These are phyloP conservation scores for Solanum commersonii DNA, from an alignment of 257 asterid genomes.

Conservation along the genomic window DNA sequence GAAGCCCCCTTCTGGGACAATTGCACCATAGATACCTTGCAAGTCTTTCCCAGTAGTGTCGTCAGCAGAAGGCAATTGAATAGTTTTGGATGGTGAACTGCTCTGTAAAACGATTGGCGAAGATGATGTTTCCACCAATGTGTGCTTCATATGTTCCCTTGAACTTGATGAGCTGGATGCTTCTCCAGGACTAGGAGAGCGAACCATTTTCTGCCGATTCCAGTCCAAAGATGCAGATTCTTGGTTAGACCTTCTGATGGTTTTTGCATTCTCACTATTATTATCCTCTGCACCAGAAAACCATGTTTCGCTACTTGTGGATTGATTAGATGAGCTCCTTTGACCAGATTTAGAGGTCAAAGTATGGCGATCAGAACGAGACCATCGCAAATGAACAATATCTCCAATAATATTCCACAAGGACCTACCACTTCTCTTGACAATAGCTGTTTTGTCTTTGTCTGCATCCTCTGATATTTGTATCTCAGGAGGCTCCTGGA, in stretches of 20 bases:
- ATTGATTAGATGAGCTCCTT: slow-evolving; percentile 64
- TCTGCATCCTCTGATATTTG: slow-evolving; percentile 30
- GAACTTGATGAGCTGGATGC: slow-evolving; percentile 32
- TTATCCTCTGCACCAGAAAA: slow-evolving; percentile 76
- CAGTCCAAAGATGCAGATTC: slow-evolving; percentile 23
- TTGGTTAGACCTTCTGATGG: slow-evolving; percentile 14
- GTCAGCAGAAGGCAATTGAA: slow-evolving; percentile 23
- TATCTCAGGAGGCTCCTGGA: slow-evolving; percentile 19
- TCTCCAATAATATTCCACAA: slow-evolving; percentile 63
- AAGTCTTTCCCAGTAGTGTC: slow-evolving; percentile 15
- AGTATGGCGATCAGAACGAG: slow-evolving; percentile 45
- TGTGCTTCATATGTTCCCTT: slow-evolving; percentile 23
- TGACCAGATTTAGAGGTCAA: slow-evolving; percentile 44
- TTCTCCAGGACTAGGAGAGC: slow-evolving; percentile 20
- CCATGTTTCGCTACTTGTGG: slow-evolving; percentile 59
- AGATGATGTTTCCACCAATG: slow-evolving; percentile 21
- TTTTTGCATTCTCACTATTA: slow-evolving; percentile 23
- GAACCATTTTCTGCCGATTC: slow-evolving; percentile 18
- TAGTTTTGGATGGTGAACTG: slow-evolving; percentile 17
- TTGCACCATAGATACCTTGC: slow-evolving; percentile 13
- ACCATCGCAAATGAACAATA: slow-evolving; percentile 59
- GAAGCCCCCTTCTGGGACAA: slow-evolving; percentile 14
- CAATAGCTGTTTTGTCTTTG: slow-evolving; percentile 18
- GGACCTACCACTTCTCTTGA: slow-evolving; percentile 67
- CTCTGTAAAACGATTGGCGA: slow-evolving; percentile 24